Base-by-base conservation (phyloP, 495 filamentous ascomycete genomes). In the Oidiodendron maius region DNA sequence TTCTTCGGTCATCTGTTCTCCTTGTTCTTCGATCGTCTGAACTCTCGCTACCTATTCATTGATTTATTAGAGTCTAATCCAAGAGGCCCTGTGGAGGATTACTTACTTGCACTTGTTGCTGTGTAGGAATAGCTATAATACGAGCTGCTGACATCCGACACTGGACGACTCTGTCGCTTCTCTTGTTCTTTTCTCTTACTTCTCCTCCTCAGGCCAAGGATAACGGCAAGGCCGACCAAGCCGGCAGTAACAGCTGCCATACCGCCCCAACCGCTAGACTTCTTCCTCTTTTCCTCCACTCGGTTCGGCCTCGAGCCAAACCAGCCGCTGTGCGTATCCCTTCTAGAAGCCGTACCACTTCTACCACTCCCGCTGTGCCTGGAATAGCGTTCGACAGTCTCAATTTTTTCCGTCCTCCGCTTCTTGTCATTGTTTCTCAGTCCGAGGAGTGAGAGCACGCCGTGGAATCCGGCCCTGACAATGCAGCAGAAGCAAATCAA, bases 401-500 rank as follows among this genome's bases (percentile, higher is more conserved):
- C 74, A 46, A 61, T 69, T 34, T 49, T 43, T 30, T 55, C 53
- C 1, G 39, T 37, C 3, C 39, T 37, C 12, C 57, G 44, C 15
- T 48, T 40, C 13, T 41, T 48, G 65, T 41, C 71, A 9, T 20
- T 18, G 46, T 65, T 64, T 25, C 80, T 71, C 21, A 81, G 54
- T 22, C 87, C 88, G 43, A 94, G 73, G 44, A 86, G 67, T 25
- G 78, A 84, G 43, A 87, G 64, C 20, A 88, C 46, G 13, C 68
- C 75, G 46, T 84, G 76, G 62, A 86, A 73, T 16, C 81, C 64
- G 8, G 81, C 81, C 51, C 76, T 78, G 50, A 83, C 76, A 56
- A 88, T 84, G 66, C 81, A 78, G 70, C 78, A 90, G 61, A 81
- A 76, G 65, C 85, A 89, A 44, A 95, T 55, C 3, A 91, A 74